A percentile compares a stretch with the other conserved stretches of the same genome.
Evolutionary conservation across 805 yeast species (phyloP).

Genomic region (Hanseniaspora mollemarum): DNA sequence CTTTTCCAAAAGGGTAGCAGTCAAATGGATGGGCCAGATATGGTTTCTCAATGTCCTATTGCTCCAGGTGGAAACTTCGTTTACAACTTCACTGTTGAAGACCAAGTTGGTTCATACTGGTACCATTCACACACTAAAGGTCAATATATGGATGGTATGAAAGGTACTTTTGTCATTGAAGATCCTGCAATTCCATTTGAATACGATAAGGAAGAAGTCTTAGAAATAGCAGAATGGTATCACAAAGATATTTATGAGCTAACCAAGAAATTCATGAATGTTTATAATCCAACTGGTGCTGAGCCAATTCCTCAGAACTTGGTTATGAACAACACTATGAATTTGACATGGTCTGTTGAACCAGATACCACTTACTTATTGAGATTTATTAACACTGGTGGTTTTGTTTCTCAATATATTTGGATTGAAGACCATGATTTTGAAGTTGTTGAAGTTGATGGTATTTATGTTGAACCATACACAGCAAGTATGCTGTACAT

Average conservation of each 20-base stretch:
- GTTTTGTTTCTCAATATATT: conserved; percentile 81
- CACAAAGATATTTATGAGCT: conserved; percentile 46
- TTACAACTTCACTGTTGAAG: conserved; percentile 77
- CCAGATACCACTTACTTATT: conserved; percentile 78
- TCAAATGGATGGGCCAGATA: conserved; percentile 85
- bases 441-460: conserved; percentile 85
- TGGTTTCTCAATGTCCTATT: conserved; percentile 83
- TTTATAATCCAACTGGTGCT: conserved; percentile 92
- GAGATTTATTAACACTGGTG: conserved; percentile 76
- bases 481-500: conserved; percentile 62
- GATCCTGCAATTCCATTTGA: conserved; percentile 57
- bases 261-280: conserved; percentile 45
- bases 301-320: conserved; percentile 86
- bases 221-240: conserved; percentile 81
- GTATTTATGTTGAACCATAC: conserved; percentile 68
- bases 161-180: conserved; percentile 67
- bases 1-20: conserved; percentile 58
- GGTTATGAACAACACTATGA: conserved; percentile 70
- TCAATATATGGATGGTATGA: conserved; percentile 89
- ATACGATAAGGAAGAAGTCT: conserved; percentile 65
- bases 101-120: conserved; percentile 88
- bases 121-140: conserved; percentile 89
- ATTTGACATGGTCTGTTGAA: conserved; percentile 63
- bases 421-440: conserved; percentile 81
- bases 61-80: conserved; percentile 62